A percentile compares a stretch with the other conserved stretches of the same genome.
Evolutionary conservation across 2,329 filamentous ascomycete species (phyloP).

Genomic region (Colletotrichum abscissum): DNA sequence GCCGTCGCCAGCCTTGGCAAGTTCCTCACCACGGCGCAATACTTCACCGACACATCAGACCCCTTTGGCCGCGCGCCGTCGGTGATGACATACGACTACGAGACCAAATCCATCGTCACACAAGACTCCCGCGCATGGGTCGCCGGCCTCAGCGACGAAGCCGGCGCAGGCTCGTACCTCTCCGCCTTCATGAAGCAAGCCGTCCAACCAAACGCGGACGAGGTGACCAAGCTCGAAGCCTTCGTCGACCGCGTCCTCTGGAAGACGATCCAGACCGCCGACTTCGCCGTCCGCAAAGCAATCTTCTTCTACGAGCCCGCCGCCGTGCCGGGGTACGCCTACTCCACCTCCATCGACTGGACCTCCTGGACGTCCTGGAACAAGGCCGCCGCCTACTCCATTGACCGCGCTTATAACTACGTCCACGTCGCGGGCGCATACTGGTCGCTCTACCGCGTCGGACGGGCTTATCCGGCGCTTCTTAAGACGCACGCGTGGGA

Average conservation of each 20-base stretch:
- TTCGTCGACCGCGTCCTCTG: constrained; percentile 64
- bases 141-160: constrained; percentile 69
- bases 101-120: constrained; percentile 52
- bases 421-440: constrained; percentile 66
- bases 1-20: constrained; percentile 57
- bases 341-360: constrained; percentile 59
- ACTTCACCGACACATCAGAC: constrained; percentile 62
- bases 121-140: constrained; percentile 67
- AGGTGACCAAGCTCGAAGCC: constrained; percentile 63
- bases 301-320: constrained; percentile 67
- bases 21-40: constrained; percentile 65
- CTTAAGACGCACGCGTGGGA: constrained; percentile 54
- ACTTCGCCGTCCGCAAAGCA: constrained; percentile 63
- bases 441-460: constrained; percentile 68
- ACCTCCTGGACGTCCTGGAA: constrained; percentile 63
- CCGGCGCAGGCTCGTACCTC: constrained; percentile 65
- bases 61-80: constrained; percentile 65
- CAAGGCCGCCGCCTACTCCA: constrained; percentile 53
- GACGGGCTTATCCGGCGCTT: constrained; percentile 57
- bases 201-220: constrained; percentile 57
- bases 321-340: constrained; percentile 54
- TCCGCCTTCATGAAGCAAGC: constrained; percentile 66
- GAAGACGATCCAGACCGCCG: constrained; percentile 55
- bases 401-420: constrained; percentile 68
- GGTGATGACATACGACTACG: constrained; percentile 67